Base-by-base conservation (phyloP, 495 filamentous ascomycete genomes). In the Penicillium tannophilum region DNA sequence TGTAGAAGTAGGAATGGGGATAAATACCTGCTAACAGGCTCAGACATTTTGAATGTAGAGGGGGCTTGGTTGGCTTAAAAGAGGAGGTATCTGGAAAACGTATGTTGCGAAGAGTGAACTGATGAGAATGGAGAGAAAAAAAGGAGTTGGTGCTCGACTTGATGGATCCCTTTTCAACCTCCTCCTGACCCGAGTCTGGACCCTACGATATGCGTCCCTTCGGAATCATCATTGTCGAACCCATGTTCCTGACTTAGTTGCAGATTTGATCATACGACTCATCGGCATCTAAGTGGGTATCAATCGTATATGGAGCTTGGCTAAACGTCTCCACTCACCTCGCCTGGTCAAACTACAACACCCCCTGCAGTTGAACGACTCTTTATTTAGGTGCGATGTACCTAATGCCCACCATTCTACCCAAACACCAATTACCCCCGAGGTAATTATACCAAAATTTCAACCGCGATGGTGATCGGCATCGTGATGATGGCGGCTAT, bases 401-500 rank as follows among this genome's bases (percentile, higher is more conserved):
- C 17, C n/a, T 45, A 20, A 6, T 11, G 42, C 17, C 23, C 45
- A 14, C 23, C 23, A 41, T 24, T 24, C 19, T 24, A 16, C 51
- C 36, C 35, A 2, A 1, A 53, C 33, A 52, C 30, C 10, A 53
- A 42, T 1, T 17, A 16, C 26, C 35, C 12, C 33, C 31, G 6
- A 49, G 46, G 30, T 9, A n/a, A n/a, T 17, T 16, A 33, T 41
- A 41, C 51, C 17, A 26, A 39, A 24, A 14, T 43, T 14, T 23
- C 20, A 23, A 23, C 46, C 1, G 8, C 14, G 16, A 55, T 72
- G 66, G 66, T 72, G 2, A 28, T 72, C 9, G 66, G 69, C 0
- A 45, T 69, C 24, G 59, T 57, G 16, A 72, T 72, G 66, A 72
- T 72, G 61, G 55, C 63, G 10, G 53, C 66, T 14, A 69, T 69